A percentile compares a stretch with the other conserved stretches of the same genome.
Evolutionary conservation across 2,329 filamentous ascomycete genomes (phyloP).

Genomic region (Ascochyta rabiei): DNA sequence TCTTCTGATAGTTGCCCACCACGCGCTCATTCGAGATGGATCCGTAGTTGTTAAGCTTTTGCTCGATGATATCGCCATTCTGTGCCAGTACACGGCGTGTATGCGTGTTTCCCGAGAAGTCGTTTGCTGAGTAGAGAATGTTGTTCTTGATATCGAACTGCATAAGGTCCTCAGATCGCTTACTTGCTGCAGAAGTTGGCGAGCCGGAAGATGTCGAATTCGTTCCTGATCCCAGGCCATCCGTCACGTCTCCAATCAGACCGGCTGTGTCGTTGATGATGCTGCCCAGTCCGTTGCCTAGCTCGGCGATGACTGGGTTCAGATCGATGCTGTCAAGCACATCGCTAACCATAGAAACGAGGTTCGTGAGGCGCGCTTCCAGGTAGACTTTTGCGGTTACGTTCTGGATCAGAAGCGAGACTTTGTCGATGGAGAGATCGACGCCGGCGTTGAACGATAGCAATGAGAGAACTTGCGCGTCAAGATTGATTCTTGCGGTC

Average conservation of each 20-base stretch:
- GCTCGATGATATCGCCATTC: constrained; percentile 61
- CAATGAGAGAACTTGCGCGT: constrained; percentile 64
- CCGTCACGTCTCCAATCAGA: constrained; percentile 34
- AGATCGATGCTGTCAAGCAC: constrained; percentile 65
- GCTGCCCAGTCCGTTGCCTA: constrained; percentile 57
- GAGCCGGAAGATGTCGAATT: constrained; percentile 12
- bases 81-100: constrained; percentile 64
- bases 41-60: constrained; percentile 61
- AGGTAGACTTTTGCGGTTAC: constrained; percentile 64
- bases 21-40: constrained; percentile 50
- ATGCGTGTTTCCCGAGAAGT: constrained; percentile 60
- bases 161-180: constrained; percentile 39
- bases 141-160: constrained; percentile 61
- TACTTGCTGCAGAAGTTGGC: constrained; percentile 25
- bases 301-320: constrained; percentile 64
- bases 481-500: constrained; percentile 65
- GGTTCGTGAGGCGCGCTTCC: constrained; percentile 65
- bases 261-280: constrained; percentile 53
- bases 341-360: constrained; percentile 65
- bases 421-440: constrained; percentile 63
- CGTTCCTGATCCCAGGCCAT: constrained; percentile 15
- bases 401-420: constrained; percentile 63
- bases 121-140: constrained; percentile 66
- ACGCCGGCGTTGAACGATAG: constrained; percentile 67
- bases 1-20: constrained; percentile 58